phyloP scores from a whole-genome alignment of 2,329 filamentous ascomycete genomes.

The Aspergillus sp. region DNA sequence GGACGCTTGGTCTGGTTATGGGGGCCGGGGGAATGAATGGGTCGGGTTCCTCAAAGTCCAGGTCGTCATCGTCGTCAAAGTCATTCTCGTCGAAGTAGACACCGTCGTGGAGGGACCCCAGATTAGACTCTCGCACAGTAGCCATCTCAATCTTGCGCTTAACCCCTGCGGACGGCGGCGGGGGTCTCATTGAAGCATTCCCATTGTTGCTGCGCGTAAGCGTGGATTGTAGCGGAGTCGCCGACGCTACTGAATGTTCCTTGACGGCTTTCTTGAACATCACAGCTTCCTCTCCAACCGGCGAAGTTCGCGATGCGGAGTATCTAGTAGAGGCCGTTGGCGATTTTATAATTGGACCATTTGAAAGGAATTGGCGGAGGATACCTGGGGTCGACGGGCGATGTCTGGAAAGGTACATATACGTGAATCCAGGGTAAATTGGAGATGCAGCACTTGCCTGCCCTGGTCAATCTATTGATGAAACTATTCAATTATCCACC shows the following conservation, averaged over 20 bases:
- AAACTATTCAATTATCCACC: not conserved
- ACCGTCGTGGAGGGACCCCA: conserved; percentile 48
- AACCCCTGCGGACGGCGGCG: conserved; percentile 32
- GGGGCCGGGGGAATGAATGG: conserved; percentile 28
- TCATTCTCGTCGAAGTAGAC: conserved; percentile 77
- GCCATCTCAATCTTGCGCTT: conserved; percentile 44
- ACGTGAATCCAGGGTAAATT: conserved; percentile 1
- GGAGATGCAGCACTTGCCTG: not conserved
- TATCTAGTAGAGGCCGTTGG: conserved; percentile 26
- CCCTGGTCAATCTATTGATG: not conserved
- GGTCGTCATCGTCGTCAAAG: conserved; percentile 79
- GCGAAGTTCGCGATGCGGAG: conserved; percentile 28
- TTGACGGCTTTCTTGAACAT: conserved; percentile 49
- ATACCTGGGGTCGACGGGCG: conserved; percentile 22
- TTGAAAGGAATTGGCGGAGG: conserved; percentile 25
- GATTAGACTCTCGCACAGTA: conserved; percentile 30
- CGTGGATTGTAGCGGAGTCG: conserved; percentile 39
- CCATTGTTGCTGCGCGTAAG: conserved; percentile 31
- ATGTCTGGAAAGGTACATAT: conserved; percentile 32
- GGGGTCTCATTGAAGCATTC: conserved; percentile 21
- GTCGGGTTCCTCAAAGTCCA: conserved; percentile 55
- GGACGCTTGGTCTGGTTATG: conserved; percentile 13
- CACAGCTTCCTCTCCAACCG: conserved; percentile 18
- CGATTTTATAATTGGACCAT: conserved; percentile 22
- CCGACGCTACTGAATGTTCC: conserved; percentile 36